Conservation (phyloP, 2,329 filamentous ascomycete genomes). For the Aureobasidium sp. region DNA sequence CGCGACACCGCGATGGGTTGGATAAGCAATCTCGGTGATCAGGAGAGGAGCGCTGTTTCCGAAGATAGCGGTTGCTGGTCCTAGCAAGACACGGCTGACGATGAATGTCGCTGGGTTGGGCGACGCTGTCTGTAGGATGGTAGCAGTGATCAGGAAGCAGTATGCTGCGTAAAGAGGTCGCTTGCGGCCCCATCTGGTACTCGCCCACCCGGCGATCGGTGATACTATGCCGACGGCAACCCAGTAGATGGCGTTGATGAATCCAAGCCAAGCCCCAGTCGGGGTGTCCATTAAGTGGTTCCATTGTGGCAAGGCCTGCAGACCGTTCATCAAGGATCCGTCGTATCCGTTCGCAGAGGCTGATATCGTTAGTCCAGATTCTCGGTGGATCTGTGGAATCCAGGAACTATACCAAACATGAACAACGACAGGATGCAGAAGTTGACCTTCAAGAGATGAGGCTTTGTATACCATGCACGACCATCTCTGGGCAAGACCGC, state of each 20-base stretch:
- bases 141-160: conserved; percentile 28
- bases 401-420: conserved; percentile 18
- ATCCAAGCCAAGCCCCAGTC: conserved; percentile 31
- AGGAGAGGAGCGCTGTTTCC: conserved; percentile 31
- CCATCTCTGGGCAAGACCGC: no score
- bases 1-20: conserved; percentile 31
- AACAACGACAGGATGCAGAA: conserved; percentile 15
- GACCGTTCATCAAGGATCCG: conserved; percentile 39
- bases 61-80: conserved; percentile 30
- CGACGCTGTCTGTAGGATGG: conserved; percentile 17
- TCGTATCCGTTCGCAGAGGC: background rate
- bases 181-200: conserved; percentile 33
- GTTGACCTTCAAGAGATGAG: conserved; percentile 18
- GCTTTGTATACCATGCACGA: conserved; percentile 19
- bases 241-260: conserved; percentile 27
- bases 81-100: conserved; percentile 33
- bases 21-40: conserved; percentile 41
- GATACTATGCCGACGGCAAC: no score
- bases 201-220: conserved; percentile 26
- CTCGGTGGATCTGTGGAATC: background rate
- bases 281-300: conserved; percentile 36
- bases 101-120: conserved; percentile 29
- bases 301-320: conserved; percentile 39
- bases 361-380: no score
- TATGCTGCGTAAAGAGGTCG: conserved; percentile 24